These are phyloP conservation scores for Candida patagonica DNA, from an alignment of 805 yeast species.

Conservation along the genomic window DNA sequence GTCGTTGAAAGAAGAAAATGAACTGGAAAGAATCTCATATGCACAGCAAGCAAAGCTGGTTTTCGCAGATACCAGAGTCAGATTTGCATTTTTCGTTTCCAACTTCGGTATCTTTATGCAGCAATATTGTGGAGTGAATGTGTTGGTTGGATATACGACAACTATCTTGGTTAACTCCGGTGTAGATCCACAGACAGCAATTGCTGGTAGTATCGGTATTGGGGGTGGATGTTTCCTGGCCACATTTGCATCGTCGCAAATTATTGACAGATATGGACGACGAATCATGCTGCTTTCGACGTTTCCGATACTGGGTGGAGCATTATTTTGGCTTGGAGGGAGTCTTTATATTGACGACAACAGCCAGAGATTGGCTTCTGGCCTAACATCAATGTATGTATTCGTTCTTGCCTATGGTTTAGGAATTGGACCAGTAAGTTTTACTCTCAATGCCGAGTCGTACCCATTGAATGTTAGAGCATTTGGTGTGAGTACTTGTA, in stretches of 20 bases:
- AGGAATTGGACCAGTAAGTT: slow-evolving; percentile 7
- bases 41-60: slow-evolving; percentile 32
- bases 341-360: slow-evolving; percentile 9
- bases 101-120: slow-evolving; percentile 44
- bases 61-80: slow-evolving; percentile 39
- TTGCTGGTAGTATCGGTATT: slow-evolving; percentile 42
- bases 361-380: slow-evolving; percentile 3
- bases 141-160: slow-evolving; percentile 43
- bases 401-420: slow-evolving; percentile 5
- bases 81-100: slow-evolving; percentile 43
- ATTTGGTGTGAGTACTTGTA: slow-evolving; percentile 1
- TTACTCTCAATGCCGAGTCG: slow-evolving; percentile 5
- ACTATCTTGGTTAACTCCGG: slow-evolving; percentile 39
- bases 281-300: slow-evolving; percentile 37
- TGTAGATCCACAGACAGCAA: slow-evolving; percentile 35
- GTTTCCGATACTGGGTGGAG: slow-evolving; percentile 40
- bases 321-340: slow-evolving; percentile 27
- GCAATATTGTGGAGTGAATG: slow-evolving; percentile 48
- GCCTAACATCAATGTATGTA: slow-evolving; percentile 6
- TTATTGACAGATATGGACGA: slow-evolving; percentile 43
- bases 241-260: slow-evolving; percentile 40
- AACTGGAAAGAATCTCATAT: slow-evolving; percentile 25
- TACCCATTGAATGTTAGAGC: slow-evolving; percentile 6
- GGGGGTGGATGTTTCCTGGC: slow-evolving; percentile 39
- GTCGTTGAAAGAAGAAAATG: slow-evolving; percentile 36